phyloP scores from a whole-genome alignment of 2,329 filamentous ascomycete genomes.

The Cryoendolithus antarcticus region DNA sequence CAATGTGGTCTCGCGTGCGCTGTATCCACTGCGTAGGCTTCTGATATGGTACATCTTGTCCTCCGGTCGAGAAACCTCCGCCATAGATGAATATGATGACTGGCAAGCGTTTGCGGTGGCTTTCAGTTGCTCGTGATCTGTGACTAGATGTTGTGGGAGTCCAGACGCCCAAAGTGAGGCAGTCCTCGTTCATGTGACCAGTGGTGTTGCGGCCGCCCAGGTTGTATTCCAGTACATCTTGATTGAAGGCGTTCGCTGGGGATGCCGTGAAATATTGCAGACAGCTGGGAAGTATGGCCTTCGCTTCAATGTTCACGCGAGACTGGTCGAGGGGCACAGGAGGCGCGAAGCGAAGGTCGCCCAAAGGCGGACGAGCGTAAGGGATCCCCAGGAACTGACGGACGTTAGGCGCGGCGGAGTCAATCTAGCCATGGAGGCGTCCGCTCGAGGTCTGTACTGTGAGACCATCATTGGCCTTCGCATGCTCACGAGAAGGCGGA shows the following conservation, averaged over 20 bases:
- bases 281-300: conserved; percentile 16
- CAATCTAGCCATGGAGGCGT: conserved; percentile 32
- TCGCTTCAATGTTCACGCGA: conserved; percentile 13
- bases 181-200: conserved; percentile 30
- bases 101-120: conserved; percentile 19
- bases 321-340: conserved; percentile 11
- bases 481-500: too few relatives aligned
- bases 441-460: conserved; percentile 3
- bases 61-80: conserved; percentile 30
- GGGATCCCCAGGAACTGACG: conserved; percentile 27
- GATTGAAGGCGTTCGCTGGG: conserved; percentile 10
- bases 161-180: conserved; percentile 36
- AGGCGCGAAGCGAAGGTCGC: conserved; percentile 12
- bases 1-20: conserved; percentile 35
- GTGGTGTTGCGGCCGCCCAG: conserved; percentile 18
- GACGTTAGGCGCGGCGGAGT: conserved; percentile 56
- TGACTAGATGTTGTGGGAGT: conserved; percentile 19
- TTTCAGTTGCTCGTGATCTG: neutral
- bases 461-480: neutral
- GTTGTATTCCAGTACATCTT: conserved; percentile 19
- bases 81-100: conserved; percentile 39
- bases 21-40: conserved; percentile 46
- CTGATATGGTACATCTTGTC: conserved; percentile 44
- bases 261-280: conserved; percentile 14
- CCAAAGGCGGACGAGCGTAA: conserved; percentile 14